Base-by-base conservation (phyloP, 2,329 filamentous ascomycete genomes). In the Chaetomium olivaceum region DNA sequence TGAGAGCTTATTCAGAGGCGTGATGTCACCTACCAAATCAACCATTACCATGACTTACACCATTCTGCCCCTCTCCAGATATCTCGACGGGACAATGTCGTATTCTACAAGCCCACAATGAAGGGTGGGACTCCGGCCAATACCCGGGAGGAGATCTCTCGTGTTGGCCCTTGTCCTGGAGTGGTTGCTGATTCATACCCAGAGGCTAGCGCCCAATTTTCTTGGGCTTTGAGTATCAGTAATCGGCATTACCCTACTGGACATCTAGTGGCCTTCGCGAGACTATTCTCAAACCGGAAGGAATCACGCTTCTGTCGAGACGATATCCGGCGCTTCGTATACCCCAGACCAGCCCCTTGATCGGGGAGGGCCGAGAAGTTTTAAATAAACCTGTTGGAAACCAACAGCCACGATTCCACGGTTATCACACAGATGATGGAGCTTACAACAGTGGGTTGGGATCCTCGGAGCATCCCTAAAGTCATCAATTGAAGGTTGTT, bases 131-230 rank as follows among this genome's bases (percentile, higher is more conserved):
- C 25, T 54, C 43, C 33, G 14, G 50, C 46, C n/a, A 14, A 46
- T 50, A 23, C 16, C 25, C n/a, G 21, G 23, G 4, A 21, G 33
- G 3, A 31, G 11, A 27, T 43, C 59, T 27, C 59, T 61, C 59
- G 59, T 61, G 50, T 61, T 61, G 59, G 39, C 25, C 43, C 58
- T 21, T 50, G 19, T 16, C 50, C 27, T 4, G 21, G 21, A 14
- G 29, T 56, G 16, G 59, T 43, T 61, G 59, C 59, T 61, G 50
- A 61, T 55, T 61, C 59, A 61, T 54, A 33, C n/a, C 23, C 23
- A 21, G 31, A 8, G 19, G 12, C 14, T 29, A 25, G 25, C 50
- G 21, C 23, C 21, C 14, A 3, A 25, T 52, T 1, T 11, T 21
- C 11, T 14, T 52, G 12, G 3, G 23, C 3, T 14, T 16, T 14